Percentiles rank a stretch among this genome's conserved stretches.
phyloP scores from a whole-genome alignment of 352 stramenopile species.

The Bremia lactucae region DNA sequence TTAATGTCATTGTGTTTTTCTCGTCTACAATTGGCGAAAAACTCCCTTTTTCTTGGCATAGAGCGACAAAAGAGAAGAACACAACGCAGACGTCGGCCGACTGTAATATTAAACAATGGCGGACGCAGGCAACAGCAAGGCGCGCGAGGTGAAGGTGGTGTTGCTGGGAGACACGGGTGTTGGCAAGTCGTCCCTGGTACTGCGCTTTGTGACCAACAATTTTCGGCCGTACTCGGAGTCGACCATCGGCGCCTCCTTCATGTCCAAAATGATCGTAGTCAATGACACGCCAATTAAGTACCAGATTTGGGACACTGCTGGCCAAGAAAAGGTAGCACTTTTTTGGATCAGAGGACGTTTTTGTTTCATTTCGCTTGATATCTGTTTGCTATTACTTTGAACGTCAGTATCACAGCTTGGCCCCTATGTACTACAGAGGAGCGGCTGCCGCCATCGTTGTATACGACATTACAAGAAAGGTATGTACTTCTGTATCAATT shows the following conservation, averaged over 20 bases:
- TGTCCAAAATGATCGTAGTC: constrained; percentile 92
- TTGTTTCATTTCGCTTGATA: background rate
- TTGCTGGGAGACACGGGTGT: constrained; percentile 90
- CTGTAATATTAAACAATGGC: constrained; percentile 27
- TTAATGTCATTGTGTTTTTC: too few species aligned
- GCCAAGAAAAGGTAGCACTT: constrained; percentile 85
- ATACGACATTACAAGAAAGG: constrained; percentile 95
- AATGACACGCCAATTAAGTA: constrained; percentile 91
- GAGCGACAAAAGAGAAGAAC: constrained; percentile 9
- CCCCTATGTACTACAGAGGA: constrained; percentile 98
- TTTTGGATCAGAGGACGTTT: constrained; percentile 2
- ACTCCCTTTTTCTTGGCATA: background rate
- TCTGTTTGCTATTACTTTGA: background rate
- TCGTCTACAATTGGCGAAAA: constrained; percentile 1
- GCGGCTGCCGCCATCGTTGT: constrained; percentile 95
- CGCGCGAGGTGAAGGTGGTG: constrained; percentile 85
- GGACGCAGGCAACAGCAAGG: constrained; percentile 52
- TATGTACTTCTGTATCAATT: constrained; percentile 14
- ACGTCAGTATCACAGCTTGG: constrained; percentile 88
- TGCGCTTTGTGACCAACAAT: constrained; percentile 95
- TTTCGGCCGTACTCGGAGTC: constrained; percentile 94
- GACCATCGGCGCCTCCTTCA: constrained; percentile 96
- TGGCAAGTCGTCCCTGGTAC: constrained; percentile 93
- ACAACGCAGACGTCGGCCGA: constrained; percentile 4
- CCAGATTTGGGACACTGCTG: constrained; percentile 98